These are phyloP conservation scores for Penstemon davidsonii DNA, from an alignment of 257 asterid species.

Conservation along the genomic window DNA sequence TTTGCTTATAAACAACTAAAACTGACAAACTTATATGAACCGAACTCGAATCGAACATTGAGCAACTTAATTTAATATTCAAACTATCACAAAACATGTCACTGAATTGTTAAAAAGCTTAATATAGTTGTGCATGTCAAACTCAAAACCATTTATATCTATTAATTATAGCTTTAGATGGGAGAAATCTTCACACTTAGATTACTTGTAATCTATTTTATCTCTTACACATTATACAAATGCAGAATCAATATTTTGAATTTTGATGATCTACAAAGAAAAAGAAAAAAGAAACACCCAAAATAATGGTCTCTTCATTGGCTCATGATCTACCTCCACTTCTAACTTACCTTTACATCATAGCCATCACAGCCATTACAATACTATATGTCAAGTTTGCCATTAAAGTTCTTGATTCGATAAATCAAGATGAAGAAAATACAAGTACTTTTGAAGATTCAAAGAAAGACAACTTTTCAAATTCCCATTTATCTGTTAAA, in stretches of 20 bases:
- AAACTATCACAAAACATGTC: constrained; percentile 9
- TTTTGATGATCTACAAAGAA: neutral
- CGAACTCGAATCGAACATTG: neutral
- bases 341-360: constrained; percentile 46
- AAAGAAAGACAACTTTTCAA: neutral
- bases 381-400: constrained; percentile 44
- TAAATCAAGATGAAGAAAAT: constrained; percentile 29
- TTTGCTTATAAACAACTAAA: neutral
- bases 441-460: constrained; percentile 1
- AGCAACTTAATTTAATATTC: neutral
- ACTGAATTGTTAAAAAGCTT: neutral
- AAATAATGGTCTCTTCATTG: constrained; percentile 29
- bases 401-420: constrained; percentile 42
- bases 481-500: constrained; percentile 38
- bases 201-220: neutral
- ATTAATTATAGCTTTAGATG: constrained; percentile 15
- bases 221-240: constrained; percentile 12
- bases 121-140: constrained; percentile 27
- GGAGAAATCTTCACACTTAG: neutral
- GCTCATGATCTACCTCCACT: constrained; percentile 46
- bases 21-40: too few species aligned
- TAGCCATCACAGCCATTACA: constrained; percentile 43
- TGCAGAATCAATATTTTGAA: constrained; percentile 9
- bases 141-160: neutral
- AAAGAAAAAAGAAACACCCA: neutral